Evolutionary conservation across 2,329 filamentous ascomycete genomes (phyloP), one percentile per base, ranked within the genome.

Genomic region (Rhynchosporium graminicola): DNA sequence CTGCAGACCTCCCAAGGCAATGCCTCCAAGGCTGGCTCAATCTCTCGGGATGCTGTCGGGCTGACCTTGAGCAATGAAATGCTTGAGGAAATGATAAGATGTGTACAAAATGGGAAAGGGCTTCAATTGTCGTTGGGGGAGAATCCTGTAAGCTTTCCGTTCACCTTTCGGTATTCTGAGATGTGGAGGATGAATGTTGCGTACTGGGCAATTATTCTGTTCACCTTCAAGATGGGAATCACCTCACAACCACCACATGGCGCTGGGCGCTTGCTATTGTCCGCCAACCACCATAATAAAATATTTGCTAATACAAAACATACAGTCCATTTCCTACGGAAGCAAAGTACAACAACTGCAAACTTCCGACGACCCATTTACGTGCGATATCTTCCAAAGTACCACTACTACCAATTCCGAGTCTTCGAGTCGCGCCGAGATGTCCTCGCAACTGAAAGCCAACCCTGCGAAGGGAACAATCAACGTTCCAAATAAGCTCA

Each of bases 81-180:
- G 57, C 82, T 88, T 69, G 83, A 86, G 72, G 80, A 84, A 65
- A 83, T 88, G 81, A 86, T 88, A 68, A 79, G 79, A 73, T 84
- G 82, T 70, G 80, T 83, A 45, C 81, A 82, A 69, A 79, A 80
- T 76, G 84, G 83, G 57, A 79, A 83, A 60, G 77, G 80, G 51
- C 79, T 88, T 59, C 78, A 84, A 69, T 76, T 88, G 69, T 80
- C 82, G 4, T 74, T 88, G 65, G 86, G 86, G 46, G 78, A 77
- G 70, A 79, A 76, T 69, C 85, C 85, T 43, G 86, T 88, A 83
- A 80, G 85, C 80, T 65, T 61, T 57, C 65, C 62, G 65, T 59
- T 52, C 55, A 52, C 40, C 61, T 62, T 33, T 40, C 42, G 42
- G 43, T 45, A 29, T 56, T 57, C 56, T 38, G 29, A 42, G 20